Evolutionary conservation across 192 early-diverging fungal genomes (phyloP), one percentile per base, ranked within the genome.

Genomic region (Podila verticillata): DNA sequence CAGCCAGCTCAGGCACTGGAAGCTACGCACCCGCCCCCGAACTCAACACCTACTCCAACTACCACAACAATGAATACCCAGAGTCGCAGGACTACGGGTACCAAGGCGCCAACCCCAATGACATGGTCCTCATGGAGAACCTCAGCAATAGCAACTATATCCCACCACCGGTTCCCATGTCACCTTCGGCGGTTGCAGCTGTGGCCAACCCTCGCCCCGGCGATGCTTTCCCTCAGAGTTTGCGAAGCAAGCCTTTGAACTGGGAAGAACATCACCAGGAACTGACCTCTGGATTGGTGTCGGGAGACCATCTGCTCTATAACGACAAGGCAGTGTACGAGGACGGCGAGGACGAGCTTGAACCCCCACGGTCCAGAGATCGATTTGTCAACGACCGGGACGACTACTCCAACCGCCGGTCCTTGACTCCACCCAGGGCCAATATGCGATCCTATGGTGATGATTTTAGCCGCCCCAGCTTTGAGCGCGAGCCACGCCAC

Each of bases 371-470:
- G 22, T 26, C 77, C 2, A 34, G 75, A 13, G 75, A 80, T 39
- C 69, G 69, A 20, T 80, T 39, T 32, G 36, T 34, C 49, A 67
- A 72, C 47, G 77, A 79, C 26, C 57, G 69, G 15, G 75, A 80
- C 26, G 69, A 72, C 29, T 80, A 59, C 13, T 64, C 70, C 6
- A 17, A 26, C 13, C 77, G 74, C 24, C 69, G 77, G 28, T 80
- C 77, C 0, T 29, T 80, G 59, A 80, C 77, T 15, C 77, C 77
- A 22, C 77, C 77, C 10, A 34, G 77, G 8, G 77, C 77, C 61
- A 80, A 71, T 51, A 72, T 79, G 75, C 69, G 62, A 30, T 79
- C 77, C 15, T 80, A 80, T 19, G 29, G 70, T 17, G 77, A 80
- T 34, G 77, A 80, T 22, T 80, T 72, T 29, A 51, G 49, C 0